Evolutionary conservation across 2,329 filamentous ascomycete genomes (phyloP).

Genomic region (Huntiella decipiens): DNA sequence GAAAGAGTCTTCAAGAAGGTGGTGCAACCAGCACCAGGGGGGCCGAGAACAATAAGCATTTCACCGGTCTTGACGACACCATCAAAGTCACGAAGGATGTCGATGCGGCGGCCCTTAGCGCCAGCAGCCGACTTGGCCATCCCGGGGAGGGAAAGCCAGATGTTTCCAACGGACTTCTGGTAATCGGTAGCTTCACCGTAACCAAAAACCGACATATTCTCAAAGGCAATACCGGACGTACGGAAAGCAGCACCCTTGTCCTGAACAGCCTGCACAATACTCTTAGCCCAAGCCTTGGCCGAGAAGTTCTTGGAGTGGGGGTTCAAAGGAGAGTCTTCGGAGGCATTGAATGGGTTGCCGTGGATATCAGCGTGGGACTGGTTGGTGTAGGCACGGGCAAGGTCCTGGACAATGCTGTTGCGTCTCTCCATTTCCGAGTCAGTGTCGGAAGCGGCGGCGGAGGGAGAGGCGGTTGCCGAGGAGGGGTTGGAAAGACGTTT

Average conservation of each 20-base stretch:
- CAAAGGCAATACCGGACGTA: constrained; percentile 45
- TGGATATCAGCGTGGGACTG: constrained; percentile 21
- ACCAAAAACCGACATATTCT: constrained; percentile 48
- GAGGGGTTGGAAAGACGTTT: constrained; percentile 10
- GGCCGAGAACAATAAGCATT: constrained; percentile 58
- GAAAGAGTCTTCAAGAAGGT: constrained; percentile 73
- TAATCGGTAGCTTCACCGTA: constrained; percentile 51
- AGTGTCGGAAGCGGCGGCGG: constrained; percentile 20
- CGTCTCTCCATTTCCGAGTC: constrained; percentile 30
- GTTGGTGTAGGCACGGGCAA: constrained; percentile 35
- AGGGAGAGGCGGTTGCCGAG: constrained; percentile 13
- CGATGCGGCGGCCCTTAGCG: constrained; percentile 35
- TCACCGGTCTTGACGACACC: constrained; percentile 51
- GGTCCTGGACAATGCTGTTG: constrained; percentile 32
- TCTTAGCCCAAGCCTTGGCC: constrained; percentile 39
- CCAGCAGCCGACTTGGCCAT: constrained; percentile 31
- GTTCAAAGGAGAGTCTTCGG: constrained; percentile 32
- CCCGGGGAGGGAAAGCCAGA: constrained; percentile 32
- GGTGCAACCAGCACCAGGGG: constrained; percentile 57
- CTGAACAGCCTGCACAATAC: constrained; percentile 32
- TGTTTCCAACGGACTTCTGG: constrained; percentile 46
- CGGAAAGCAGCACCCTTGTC: constrained; percentile 36
- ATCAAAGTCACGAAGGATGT: constrained; percentile 50
- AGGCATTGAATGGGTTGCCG: constrained; percentile 32
- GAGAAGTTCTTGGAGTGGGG: constrained; percentile 34